Evolutionary conservation across 2,329 filamentous ascomycete species (phyloP).

Genomic region (Paracoccidioides lutzii): DNA sequence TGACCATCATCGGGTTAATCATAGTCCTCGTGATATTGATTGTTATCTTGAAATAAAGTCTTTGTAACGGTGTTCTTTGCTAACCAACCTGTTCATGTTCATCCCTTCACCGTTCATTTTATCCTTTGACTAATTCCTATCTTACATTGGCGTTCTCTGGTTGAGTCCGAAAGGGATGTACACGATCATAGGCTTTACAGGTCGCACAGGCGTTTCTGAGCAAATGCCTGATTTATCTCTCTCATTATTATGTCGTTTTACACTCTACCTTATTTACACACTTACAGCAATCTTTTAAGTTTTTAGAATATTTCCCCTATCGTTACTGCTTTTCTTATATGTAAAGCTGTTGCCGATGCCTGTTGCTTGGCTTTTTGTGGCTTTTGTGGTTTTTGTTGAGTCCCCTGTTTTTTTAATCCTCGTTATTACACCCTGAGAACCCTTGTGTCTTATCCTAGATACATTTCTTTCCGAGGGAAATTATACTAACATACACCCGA

Average conservation of each 20-base stretch:
- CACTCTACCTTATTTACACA: not conserved
- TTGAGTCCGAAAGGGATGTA: constrained; percentile 1
- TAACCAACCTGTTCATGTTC: not conserved
- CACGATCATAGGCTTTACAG: not conserved
- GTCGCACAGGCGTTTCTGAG: not conserved
- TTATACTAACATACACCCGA: not conserved
- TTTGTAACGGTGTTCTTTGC: not conserved
- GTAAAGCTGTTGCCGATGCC: not conserved
- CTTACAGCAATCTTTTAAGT: not conserved
- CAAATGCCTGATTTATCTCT: not conserved
- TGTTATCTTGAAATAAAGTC: constrained; percentile 56
- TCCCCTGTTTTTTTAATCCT: not conserved
- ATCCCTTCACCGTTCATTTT: constrained; percentile 1
- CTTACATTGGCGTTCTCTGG: not conserved
- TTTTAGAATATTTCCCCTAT: not conserved
- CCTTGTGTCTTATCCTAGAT: not conserved
- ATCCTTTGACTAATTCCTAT: not conserved
- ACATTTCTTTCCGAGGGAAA: not conserved
- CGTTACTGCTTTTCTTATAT: not conserved
- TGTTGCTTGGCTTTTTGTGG: too few species aligned
- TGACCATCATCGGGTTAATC: constrained; percentile 67
- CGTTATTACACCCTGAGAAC: not conserved
- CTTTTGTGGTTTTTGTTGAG: not conserved
- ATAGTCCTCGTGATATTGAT: constrained; percentile 72
- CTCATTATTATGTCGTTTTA: not conserved